These are phyloP conservation scores for Euphorbia lathyris DNA, from an alignment of 345 rosid genomes.

Conservation along the genomic window DNA sequence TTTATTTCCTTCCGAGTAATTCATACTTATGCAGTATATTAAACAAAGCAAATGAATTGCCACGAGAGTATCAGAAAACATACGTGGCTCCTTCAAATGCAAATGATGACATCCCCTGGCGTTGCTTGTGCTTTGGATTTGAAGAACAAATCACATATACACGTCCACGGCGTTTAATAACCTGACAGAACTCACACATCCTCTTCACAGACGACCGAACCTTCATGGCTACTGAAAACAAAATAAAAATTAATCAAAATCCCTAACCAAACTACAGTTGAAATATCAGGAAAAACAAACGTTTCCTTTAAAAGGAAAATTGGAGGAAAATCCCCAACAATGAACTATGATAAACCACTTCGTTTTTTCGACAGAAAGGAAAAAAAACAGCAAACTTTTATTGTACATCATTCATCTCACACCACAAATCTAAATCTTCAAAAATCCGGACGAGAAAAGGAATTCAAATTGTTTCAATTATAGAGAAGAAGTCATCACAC, in stretches of 20 bases:
- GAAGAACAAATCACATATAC: constrained; percentile 66
- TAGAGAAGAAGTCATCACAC: too few species aligned
- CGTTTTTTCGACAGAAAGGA: not conserved
- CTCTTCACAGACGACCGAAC: constrained; percentile 94
- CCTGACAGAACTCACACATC: constrained; percentile 89
- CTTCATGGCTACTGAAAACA: constrained; percentile 55
- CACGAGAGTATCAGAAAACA: constrained; percentile 15
- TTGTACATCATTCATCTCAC: too few species aligned
- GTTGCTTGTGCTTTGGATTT: constrained; percentile 92
- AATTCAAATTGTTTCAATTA: not conserved
- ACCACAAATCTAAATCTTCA: too few species aligned
- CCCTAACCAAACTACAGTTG: not conserved
- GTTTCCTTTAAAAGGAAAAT: not conserved
- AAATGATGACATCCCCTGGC: constrained; percentile 60
- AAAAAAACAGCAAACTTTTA: not conserved
- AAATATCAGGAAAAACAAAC: too few species aligned
- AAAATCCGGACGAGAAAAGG: not conserved
- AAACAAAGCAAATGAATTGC: not conserved
- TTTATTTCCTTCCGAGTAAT: too few species aligned
- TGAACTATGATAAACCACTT: too few species aligned
- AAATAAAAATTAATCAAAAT: constrained; percentile 4
- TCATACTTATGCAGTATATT: not conserved
- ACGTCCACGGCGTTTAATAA: constrained; percentile 84
- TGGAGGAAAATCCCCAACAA: too few species aligned
- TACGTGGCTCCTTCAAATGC: constrained; percentile 50